phyloP scores from a whole-genome alignment of 805 yeast species.

The Saturnispora quitensis region DNA sequence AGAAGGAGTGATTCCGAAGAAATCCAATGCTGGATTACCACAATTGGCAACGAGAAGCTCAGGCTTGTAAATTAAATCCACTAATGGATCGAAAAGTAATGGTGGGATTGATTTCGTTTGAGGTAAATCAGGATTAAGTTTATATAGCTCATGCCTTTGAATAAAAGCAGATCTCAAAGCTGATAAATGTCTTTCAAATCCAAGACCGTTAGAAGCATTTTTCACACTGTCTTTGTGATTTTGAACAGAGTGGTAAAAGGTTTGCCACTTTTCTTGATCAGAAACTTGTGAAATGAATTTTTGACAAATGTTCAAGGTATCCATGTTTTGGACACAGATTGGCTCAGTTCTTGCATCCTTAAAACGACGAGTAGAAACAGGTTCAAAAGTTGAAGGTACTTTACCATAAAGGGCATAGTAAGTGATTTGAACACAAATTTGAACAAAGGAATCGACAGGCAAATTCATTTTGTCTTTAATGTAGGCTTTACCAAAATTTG shows the following conservation, averaged over 20 bases:
- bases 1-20: conserved; percentile 54
- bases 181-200: conserved; percentile 65
- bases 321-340: conserved; percentile 53
- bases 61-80: conserved; percentile 29
- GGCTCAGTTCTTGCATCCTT: conserved; percentile 63
- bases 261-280: conserved; percentile 36
- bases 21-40: conserved; percentile 50
- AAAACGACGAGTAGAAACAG: conserved; percentile 60
- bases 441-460: conserved; percentile 43
- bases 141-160: conserved; percentile 37
- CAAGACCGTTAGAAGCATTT: conserved; percentile 50
- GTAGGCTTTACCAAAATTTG: conserved; percentile 24
- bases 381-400: conserved; percentile 31
- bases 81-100: conserved; percentile 34
- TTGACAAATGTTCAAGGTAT: conserved; percentile 45
- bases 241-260: conserved; percentile 42
- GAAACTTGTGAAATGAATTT: conserved; percentile 50
- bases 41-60: conserved; percentile 41
- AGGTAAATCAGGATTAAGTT: conserved; percentile 36
- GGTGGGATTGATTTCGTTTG: conserved; percentile 30
- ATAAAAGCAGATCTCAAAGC: conserved; percentile 51
- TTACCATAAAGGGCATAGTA: conserved; percentile 48
- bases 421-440: conserved; percentile 43
- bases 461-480: conserved; percentile 33
- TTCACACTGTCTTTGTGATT: conserved; percentile 41